Evolutionary conservation across 2,329 filamentous ascomycete species (phyloP).

Genomic region (Colletotrichum higginsianum): DNA sequence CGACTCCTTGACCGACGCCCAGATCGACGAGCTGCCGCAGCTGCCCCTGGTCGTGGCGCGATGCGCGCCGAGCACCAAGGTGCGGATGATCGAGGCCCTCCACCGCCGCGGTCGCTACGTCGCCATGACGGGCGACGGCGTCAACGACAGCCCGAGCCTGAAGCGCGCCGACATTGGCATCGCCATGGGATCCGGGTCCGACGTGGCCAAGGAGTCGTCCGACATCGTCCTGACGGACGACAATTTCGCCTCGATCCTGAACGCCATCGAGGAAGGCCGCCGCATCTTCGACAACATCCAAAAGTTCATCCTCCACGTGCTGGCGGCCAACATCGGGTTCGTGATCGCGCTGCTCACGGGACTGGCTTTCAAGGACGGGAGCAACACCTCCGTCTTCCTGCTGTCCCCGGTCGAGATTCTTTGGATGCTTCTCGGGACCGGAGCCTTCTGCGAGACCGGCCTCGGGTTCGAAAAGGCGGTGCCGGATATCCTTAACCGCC

Average conservation of each 20-base stretch:
- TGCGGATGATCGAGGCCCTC: constrained; percentile 79
- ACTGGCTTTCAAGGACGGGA: constrained; percentile 77
- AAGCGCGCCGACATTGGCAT: constrained; percentile 80
- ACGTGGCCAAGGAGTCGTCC: constrained; percentile 79
- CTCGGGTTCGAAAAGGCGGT: constrained; percentile 79
- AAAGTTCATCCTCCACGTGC: constrained; percentile 78
- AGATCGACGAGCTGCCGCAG: constrained; percentile 73
- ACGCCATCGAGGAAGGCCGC: constrained; percentile 79
- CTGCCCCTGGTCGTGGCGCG: constrained; percentile 77
- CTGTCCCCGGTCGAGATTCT: constrained; percentile 80
- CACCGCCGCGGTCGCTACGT: constrained; percentile 75
- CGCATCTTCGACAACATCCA: constrained; percentile 83
- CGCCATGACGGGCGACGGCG: constrained; percentile 81
- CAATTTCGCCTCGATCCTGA: constrained; percentile 80
- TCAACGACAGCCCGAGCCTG: constrained; percentile 79
- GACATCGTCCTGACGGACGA: constrained; percentile 80
- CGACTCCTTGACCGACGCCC: constrained; percentile 72
- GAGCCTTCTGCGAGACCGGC: constrained; percentile 81
- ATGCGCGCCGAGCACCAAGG: constrained; percentile 78
- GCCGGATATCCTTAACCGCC: constrained; percentile 77
- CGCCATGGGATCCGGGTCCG: constrained; percentile 79
- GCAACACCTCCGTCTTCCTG: constrained; percentile 77
- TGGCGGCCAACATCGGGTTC: constrained; percentile 79
- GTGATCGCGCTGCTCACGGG: constrained; percentile 78
- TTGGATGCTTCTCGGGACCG: constrained; percentile 86